Evolutionary conservation across 768 basidiomycete species (phyloP).

Genomic region (Polyporus arcularius): DNA sequence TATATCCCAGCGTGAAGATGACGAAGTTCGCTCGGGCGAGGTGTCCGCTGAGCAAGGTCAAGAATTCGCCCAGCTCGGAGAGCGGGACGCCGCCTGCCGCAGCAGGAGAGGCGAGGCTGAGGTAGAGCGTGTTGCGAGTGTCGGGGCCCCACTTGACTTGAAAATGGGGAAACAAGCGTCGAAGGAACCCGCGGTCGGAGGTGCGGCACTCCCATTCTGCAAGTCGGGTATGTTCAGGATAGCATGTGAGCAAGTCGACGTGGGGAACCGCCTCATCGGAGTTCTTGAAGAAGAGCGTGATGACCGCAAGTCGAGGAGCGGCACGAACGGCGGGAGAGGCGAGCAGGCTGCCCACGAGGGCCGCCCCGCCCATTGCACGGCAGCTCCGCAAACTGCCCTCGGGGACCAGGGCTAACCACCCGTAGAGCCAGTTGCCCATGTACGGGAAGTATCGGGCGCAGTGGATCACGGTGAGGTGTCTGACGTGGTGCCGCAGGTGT

Average conservation of each 20-base stretch:
- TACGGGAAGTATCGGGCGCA: neutral
- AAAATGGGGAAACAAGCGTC: neutral
- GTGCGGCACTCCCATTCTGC: neutral
- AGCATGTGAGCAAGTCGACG: neutral
- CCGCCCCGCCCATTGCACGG: neutral
- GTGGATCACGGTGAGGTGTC: neutral
- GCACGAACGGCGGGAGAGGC: neutral
- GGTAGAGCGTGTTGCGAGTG: neutral
- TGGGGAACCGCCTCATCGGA: neutral
- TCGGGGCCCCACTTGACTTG: neutral
- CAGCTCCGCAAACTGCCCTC: neutral
- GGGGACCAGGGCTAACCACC: neutral
- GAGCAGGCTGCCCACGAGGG: neutral
- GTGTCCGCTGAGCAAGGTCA: neutral
- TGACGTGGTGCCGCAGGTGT: neutral
- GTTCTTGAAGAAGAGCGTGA: neutral
- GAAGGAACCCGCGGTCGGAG: neutral
- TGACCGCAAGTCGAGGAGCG: neutral
- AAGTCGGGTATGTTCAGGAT: neutral
- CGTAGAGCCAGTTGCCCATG: neutral
- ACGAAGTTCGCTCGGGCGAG: neutral
- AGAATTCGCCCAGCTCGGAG: neutral
- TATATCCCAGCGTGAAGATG: neutral
- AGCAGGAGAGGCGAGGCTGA: neutral
- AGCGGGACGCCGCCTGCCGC: neutral